phyloP scores from a whole-genome alignment of 176 grass and related monocot genomes.

The Pharus latifolius region DNA sequence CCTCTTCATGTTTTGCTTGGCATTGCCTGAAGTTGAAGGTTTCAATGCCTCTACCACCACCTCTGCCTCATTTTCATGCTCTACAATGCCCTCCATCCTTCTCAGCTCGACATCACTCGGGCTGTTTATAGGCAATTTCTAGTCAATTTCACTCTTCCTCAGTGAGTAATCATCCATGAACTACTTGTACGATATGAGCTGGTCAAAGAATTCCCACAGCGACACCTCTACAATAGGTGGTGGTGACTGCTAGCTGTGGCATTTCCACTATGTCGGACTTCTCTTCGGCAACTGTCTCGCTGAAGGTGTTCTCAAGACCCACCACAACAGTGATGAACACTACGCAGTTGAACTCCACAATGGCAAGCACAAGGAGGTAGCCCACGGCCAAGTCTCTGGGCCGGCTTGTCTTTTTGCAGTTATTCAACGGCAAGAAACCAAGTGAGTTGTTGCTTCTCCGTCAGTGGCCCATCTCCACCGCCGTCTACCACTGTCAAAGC shows the following conservation, averaged over 20 bases:
- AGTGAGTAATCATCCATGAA: conserved; percentile 25
- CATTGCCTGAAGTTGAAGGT: background rate
- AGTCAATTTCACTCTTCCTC: background rate
- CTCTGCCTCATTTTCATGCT: conserved; percentile 74
- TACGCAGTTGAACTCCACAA: no score
- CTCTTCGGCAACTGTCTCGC: conserved; percentile 11
- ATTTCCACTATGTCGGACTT: background rate
- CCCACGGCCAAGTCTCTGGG: no score
- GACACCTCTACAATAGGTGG: conserved; percentile 43
- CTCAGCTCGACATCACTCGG: conserved; percentile 50
- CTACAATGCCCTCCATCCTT: conserved; percentile 78
- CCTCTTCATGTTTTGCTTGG: conserved; percentile 8
- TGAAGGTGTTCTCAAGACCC: no score
- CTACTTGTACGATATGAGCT: conserved; percentile 46
- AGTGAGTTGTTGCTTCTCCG: no score
- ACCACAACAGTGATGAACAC: no score
- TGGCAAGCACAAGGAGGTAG: no score
- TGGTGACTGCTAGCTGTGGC: conserved; percentile 3
- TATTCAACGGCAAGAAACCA: no score
- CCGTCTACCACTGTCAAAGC: no score
- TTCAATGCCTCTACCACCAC: conserved; percentile 2
- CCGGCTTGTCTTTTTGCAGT: no score
- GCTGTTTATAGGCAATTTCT: conserved; percentile 29
- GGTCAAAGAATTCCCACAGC: conserved; percentile 69
- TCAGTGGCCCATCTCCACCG: no score